Evolutionary conservation across 177 flowering plant species (phyloP).

Genomic region (Telopea speciosissima): DNA sequence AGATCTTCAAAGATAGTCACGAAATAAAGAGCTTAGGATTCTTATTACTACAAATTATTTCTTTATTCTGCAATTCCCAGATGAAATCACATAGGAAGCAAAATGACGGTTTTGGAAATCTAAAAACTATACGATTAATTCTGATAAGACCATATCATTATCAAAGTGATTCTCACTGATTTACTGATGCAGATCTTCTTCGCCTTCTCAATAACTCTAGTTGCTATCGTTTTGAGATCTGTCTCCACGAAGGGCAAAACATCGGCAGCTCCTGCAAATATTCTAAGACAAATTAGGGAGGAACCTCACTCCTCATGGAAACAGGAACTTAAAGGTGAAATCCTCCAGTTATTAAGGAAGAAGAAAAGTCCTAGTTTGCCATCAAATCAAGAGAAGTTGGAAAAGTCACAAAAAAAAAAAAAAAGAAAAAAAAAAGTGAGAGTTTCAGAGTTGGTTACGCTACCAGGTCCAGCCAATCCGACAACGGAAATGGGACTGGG

Average conservation of each 20-base stretch:
- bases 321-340: background rate
- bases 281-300: background rate
- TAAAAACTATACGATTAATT: background rate
- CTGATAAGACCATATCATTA: background rate
- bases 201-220: slow-evolving; percentile 36
- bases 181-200: slow-evolving; percentile 37
- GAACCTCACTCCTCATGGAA: background rate
- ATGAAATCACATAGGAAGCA: background rate
- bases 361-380: background rate
- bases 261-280: slow-evolving; percentile 38
- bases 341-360: background rate
- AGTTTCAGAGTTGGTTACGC: too few relatives aligned
- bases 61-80: background rate
- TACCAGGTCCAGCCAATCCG: slow-evolving; percentile 38
- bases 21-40: too few relatives aligned
- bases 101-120: background rate
- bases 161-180: slow-evolving; percentile 27
- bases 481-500: slow-evolving; percentile 31
- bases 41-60: too few relatives aligned
- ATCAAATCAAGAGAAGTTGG: background rate
- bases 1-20: too few relatives aligned
- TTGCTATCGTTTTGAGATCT: slow-evolving; percentile 47
- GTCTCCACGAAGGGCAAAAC: slow-evolving; percentile 42
- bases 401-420: background rate
- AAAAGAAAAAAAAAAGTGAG: background rate